Conservation (phyloP, 2,329 filamentous ascomycete species). For the Aspergillus felis region DNA sequence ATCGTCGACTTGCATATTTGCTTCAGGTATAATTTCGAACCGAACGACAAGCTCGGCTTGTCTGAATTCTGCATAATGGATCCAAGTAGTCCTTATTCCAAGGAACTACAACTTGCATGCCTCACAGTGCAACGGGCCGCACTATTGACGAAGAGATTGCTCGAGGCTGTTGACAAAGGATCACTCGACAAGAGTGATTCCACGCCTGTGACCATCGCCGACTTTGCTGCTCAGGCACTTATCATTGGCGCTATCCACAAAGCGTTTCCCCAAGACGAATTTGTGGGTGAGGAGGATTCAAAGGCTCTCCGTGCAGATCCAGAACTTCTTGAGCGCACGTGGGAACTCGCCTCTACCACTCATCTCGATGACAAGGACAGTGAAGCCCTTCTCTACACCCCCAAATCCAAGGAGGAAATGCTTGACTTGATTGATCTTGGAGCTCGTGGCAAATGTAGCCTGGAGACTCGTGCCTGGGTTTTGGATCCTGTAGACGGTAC, state of each 20-base stretch:
- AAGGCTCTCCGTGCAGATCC: slow-evolving; percentile 49
- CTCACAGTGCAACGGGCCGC: slow-evolving; percentile 54
- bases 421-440: slow-evolving; percentile 60
- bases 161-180: slow-evolving; percentile 47
- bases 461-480: slow-evolving; percentile 52
- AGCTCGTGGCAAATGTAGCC: slow-evolving; percentile 38
- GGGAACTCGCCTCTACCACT: slow-evolving; percentile 48
- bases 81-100: slow-evolving; percentile 24
- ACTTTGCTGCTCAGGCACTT: slow-evolving; percentile 61
- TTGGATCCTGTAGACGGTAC: slow-evolving; percentile 65
- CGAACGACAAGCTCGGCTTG: not conserved
- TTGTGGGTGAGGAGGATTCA: slow-evolving; percentile 60
- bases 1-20: not conserved
- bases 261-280: slow-evolving; percentile 53
- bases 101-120: slow-evolving; percentile 35
- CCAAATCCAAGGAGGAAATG: slow-evolving; percentile 52
- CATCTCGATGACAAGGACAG: slow-evolving; percentile 30
- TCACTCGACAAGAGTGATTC: slow-evolving; percentile 55
- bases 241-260: slow-evolving; percentile 55
- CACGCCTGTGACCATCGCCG: slow-evolving; percentile 60
- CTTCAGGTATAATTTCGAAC: not conserved
- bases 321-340: slow-evolving; percentile 51
- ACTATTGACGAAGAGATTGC: slow-evolving; percentile 54
- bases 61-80: slow-evolving; percentile 19
- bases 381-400: slow-evolving; percentile 36